phyloP scores from a whole-genome alignment of 805 yeast species.

The Nakazawaea populi region DNA sequence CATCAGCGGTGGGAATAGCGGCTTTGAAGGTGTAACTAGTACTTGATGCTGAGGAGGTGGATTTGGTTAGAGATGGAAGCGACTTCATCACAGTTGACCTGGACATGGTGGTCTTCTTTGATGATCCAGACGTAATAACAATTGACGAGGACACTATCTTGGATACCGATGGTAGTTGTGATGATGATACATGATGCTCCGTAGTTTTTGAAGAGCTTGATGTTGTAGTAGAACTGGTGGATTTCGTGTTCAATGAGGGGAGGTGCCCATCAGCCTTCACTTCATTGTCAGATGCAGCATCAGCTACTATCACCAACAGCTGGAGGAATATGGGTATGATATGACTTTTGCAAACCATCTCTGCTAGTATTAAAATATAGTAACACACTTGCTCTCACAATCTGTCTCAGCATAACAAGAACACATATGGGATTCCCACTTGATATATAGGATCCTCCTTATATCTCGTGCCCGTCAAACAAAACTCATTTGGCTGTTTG shows the following conservation, averaged over 20 bases:
- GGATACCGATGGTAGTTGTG: too few species aligned
- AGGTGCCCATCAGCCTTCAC: neutral
- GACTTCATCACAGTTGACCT: neutral
- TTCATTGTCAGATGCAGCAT: neutral
- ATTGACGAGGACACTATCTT: too few species aligned
- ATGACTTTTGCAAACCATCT: neutral
- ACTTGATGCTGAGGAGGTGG: conserved; percentile 1
- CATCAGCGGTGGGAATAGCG: conserved; percentile 14
- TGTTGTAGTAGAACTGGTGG: neutral
- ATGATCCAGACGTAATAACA: too few species aligned
- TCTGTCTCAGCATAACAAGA: too few species aligned
- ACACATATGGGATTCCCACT: too few species aligned
- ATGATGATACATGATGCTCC: neutral
- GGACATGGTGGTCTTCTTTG: neutral
- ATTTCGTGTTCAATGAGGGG: neutral
- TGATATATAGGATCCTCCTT: too few species aligned
- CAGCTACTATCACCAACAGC: neutral
- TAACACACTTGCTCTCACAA: too few species aligned
- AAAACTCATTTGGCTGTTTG: too few species aligned
- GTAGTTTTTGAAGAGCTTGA: conserved; percentile 1
- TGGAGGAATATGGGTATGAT: neutral
- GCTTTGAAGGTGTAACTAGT: conserved; percentile 16
- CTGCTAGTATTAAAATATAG: too few species aligned
- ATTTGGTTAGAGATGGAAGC: neutral
- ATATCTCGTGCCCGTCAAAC: too few species aligned